phyloP scores from a whole-genome alignment of 495 filamentous ascomycete species.

The Cetradonia linearis region DNA sequence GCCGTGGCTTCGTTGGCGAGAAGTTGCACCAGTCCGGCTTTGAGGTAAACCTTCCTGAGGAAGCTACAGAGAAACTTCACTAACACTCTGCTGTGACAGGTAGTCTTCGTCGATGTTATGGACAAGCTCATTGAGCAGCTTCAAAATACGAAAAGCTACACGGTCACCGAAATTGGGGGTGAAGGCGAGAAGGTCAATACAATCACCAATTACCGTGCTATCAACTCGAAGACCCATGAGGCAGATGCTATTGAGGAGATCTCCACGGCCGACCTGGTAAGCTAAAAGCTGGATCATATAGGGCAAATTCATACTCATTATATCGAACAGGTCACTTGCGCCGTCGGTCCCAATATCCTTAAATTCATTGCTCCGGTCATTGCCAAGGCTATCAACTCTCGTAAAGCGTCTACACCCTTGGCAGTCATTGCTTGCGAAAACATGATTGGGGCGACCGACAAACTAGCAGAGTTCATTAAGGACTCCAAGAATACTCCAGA shows the following conservation, averaged over 20 bases:
- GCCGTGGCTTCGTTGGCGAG: conserved; percentile 56
- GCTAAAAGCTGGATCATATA: not conserved
- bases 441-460: conserved; percentile 83
- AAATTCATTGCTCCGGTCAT: conserved; percentile 92
- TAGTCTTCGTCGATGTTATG: conserved; percentile 91
- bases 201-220: conserved; percentile 89
- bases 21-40: conserved; percentile 67
- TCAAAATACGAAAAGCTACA: conserved; percentile 65
- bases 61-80: not conserved
- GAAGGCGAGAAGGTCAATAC: conserved; percentile 70
- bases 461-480: conserved; percentile 71
- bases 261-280: conserved; percentile 62
- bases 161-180: conserved; percentile 83
- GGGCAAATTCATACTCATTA: not conserved
- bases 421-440: conserved; percentile 98
- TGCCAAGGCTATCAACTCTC: conserved; percentile 75
- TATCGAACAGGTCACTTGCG: conserved; percentile 58
- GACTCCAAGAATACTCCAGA: conserved; percentile 51
- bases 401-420: conserved; percentile 58
- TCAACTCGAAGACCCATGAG: conserved; percentile 83
- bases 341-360: conserved; percentile 90
- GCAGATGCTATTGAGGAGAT: conserved; percentile 74
- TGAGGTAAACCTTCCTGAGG: conserved; percentile 16
- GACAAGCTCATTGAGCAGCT: conserved; percentile 65
- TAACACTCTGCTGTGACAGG: conserved; percentile 34